A percentile compares a stretch with the other conserved stretches of the same genome.
phyloP scores from a whole-genome alignment of 345 rosid genomes.

The Salix brachista region DNA sequence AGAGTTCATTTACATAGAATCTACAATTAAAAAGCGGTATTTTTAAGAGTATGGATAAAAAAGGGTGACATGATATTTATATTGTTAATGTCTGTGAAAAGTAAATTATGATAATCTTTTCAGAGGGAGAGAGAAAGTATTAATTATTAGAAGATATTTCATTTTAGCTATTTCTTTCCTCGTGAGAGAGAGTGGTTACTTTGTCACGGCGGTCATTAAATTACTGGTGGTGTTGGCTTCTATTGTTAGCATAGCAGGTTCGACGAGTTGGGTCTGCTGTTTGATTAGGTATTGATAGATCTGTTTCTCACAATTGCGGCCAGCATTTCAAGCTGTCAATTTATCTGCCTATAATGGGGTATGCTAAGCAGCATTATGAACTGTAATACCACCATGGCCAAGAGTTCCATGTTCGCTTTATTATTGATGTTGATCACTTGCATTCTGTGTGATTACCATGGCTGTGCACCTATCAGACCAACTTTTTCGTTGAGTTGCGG shows the following conservation, averaged over 20 bases:
- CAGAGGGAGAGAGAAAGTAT: too few species aligned
- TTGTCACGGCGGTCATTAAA: background rate
- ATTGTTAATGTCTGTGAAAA: too few species aligned
- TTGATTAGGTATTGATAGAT: conserved; percentile 1
- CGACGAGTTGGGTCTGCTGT: background rate
- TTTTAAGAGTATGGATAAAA: too few species aligned
- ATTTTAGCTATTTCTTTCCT: background rate
- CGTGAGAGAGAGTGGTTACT: background rate
- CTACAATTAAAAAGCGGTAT: too few species aligned
- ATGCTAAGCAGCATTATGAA: too few species aligned
- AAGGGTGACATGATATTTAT: too few species aligned
- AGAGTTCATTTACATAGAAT: too few species aligned
- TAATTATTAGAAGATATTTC: background rate
- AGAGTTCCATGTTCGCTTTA: background rate
- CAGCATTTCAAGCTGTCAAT: conserved; percentile 1
- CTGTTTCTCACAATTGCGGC: background rate
- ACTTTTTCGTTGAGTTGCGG: background rate
- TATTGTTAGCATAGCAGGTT: background rate
- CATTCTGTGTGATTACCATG: background rate
- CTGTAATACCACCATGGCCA: background rate
- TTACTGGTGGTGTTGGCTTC: background rate
- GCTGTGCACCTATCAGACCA: background rate
- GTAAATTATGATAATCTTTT: too few species aligned
- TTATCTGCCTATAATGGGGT: background rate
- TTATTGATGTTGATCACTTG: background rate